Base-by-base conservation (phyloP, 768 basidiomycete species). In the Pleurotus tuoliensis region DNA sequence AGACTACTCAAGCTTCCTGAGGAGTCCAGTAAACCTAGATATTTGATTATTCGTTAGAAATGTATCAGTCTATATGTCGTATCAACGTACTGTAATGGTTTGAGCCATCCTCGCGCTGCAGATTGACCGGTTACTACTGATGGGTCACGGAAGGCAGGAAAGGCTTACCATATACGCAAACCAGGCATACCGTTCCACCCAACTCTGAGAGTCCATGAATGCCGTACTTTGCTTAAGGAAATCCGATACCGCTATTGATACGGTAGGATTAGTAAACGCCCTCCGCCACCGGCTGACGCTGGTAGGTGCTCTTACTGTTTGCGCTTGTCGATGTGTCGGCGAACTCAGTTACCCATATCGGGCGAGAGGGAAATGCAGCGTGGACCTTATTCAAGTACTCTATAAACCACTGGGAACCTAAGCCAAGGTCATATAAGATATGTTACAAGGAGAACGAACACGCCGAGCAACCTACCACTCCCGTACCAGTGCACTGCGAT, bases 161-260 rank as follows among this genome's bases (percentile, higher is more conserved):
- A 20, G 24, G 38, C 67, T 60, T 52, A 66, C 65, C 51, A 60
- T 61, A 40, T 57, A 64, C n/a, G 76, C 79, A 58, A 80, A 80
- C 78, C 77, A 81, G n/a, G 76, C 69, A 58, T 79, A 79, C 5
- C 77, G 69, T 56, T 80, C 75, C 2, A 80, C 70, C 70, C 72
- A 79, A 20, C 64, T 63, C 2, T 77, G 71, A 11, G 58, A 56
- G 38, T 80, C 76, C 71, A 81, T 72, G 62, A 73, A 79, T 7
- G 61, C 52, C 24, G 70, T 69, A 12, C 73, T 73, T n/a, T 66
- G 66, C 56, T 75, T 76, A 66, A 80, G 70, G 62, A 79, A 78
- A 44, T 65, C 53, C 25, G 69, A 59, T 34, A 77, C 69, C 48
- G 76, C 73, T 56, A 9, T 16, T 34, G 11, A 34, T 34, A 9